Base-by-base conservation (phyloP, 495 filamentous ascomycete species). In the Chaetomium tenue region DNA sequence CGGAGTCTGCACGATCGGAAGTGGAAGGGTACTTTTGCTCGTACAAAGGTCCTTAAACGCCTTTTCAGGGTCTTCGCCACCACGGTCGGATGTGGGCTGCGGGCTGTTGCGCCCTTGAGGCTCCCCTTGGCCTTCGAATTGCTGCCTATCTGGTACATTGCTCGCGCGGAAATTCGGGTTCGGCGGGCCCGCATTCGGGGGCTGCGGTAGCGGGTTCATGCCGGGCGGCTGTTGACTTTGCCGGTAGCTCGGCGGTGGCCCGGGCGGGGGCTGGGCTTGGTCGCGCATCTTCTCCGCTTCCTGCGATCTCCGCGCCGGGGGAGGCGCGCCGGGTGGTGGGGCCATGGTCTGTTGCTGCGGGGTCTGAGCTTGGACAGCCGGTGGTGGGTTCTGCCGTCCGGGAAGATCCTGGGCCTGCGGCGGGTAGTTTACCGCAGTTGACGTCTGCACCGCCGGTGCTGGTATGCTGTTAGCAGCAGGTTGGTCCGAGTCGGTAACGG, bases 11-110 rank as follows among this genome's bases (percentile, higher is more conserved):
- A n/a, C 12, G 2, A 9, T 30, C 3, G 37, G 37, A 47, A 0
- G 33, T 33, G 16, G 22, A 58, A n/a, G 48, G 64, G 16, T 47
- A 39, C 63, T 28, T 55, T 22, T 54, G 58, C 33, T 60, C 88
- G 59, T 84, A 92, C 89, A 80, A 44, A 91, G 74, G 69, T 91
- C 87, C 65, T 91, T 82, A 74, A 81, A 85, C 28, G 83, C 69
- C 61, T 83, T 82, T 51, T 80, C 81, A 1, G 79, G 73, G 47
- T 88, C 80, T 23, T 80, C 73, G 15, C 81, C 83, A 58, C 83
- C 83, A 51, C 84, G 79, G 54, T 74, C 78, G 64, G 78, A 75
- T 28, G 77, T 76, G 12, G 85, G 85, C 58, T 81, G 80, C 12
- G 87, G 87, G 63, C 87, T 89, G 65, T 81, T 85, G 60, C 86